Base-by-base conservation (phyloP, 768 basidiomycete genomes). In the Lentinula boryana region DNA sequence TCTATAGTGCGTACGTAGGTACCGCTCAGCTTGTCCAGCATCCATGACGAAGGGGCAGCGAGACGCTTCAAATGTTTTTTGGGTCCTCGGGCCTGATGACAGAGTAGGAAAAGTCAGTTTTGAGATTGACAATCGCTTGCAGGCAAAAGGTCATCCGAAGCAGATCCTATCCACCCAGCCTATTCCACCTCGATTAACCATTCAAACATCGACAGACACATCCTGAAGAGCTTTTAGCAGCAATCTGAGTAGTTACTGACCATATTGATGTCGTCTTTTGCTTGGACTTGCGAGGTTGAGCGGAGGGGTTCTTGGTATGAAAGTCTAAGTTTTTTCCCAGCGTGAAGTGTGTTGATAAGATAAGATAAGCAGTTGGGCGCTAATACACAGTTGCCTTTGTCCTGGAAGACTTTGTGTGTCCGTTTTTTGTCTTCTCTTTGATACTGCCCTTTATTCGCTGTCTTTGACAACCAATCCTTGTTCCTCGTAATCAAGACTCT, bases 21-120 rank as follows among this genome's bases (percentile, higher is more conserved):
- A 62, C 93, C 93, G 78, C 91, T 88, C 70, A 99, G 78, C 82
- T 99, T 99, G 84, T 98, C 94, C 65, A 99, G 85, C 95, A 99
- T 98, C 97, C 97, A 99, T 81, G 93, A 90, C 51, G 94, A 96
- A 65, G 97, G 97, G 63, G 97, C 97, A 67, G 88, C 87, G 62
- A 98, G 86, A 72, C 96, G 91, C 85, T 98, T 98, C 81, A 98
- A 85, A 75, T 98, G 95, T 80, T 97, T 97, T 89, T 92, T 97
- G 65, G 95, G 95, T 87, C 95, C 95, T 76, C 95, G 89, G 72
- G 85, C 94, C 95, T 97, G 67, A 21, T 67, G 66, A 66, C 71
- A 49, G 50, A 31, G 57, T 23, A 21, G n/a, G 58, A 57, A 44
- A 53, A 65, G 74, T 62, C 76, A 76, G 64, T 62, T 65, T 64